Evolutionary conservation across 2,329 filamentous ascomycete genomes (phyloP).

Genomic region (Penicillium freii): DNA sequence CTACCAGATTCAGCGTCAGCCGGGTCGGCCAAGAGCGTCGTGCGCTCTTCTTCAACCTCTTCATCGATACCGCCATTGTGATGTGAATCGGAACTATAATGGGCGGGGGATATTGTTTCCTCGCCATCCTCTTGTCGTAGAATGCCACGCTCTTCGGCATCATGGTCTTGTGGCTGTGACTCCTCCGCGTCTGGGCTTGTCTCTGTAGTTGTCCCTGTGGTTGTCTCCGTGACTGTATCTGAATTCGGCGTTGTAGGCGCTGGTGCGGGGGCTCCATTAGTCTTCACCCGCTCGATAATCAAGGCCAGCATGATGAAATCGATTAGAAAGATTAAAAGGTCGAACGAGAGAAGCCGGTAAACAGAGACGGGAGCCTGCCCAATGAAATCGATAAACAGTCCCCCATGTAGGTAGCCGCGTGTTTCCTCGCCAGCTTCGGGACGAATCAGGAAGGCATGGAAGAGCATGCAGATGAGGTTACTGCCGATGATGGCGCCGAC

Average conservation of each 20-base stretch:
- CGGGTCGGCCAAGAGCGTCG: conserved; percentile 37
- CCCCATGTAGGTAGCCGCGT: conserved; percentile 59
- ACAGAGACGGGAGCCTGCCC: conserved; percentile 59
- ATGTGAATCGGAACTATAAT: conserved; percentile 35
- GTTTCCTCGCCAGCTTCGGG: conserved; percentile 53
- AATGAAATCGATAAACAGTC: conserved; percentile 63
- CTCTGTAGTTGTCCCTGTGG: conserved; percentile 26
- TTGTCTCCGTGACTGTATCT: conserved; percentile 20
- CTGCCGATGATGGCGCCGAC: conserved; percentile 54
- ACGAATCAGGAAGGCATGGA: conserved; percentile 55
- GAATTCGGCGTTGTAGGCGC: conserved; percentile 11
- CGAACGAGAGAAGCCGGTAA: conserved; percentile 52
- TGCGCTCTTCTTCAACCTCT: conserved; percentile 30
- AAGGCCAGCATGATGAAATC: conserved; percentile 59
- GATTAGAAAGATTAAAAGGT: conserved; percentile 54
- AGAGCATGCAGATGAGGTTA: conserved; percentile 56
- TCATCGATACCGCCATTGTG: conserved; percentile 15
- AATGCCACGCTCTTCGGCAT: conserved; percentile 60
- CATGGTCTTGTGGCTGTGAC: conserved; percentile 50
- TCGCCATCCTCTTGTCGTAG: conserved; percentile 40
- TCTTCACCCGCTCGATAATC: conserved; percentile 52
- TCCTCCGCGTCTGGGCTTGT: conserved; percentile 15
- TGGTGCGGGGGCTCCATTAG: conserved; percentile 32
- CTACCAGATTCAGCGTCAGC: conserved; percentile 23
- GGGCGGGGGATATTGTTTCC: conserved; percentile 39